Percentiles rank a stretch among this genome's conserved stretches.
These are phyloP conservation scores for Bertia moriformis DNA, from an alignment of 2,329 filamentous ascomycete genomes.

Conservation along the genomic window DNA sequence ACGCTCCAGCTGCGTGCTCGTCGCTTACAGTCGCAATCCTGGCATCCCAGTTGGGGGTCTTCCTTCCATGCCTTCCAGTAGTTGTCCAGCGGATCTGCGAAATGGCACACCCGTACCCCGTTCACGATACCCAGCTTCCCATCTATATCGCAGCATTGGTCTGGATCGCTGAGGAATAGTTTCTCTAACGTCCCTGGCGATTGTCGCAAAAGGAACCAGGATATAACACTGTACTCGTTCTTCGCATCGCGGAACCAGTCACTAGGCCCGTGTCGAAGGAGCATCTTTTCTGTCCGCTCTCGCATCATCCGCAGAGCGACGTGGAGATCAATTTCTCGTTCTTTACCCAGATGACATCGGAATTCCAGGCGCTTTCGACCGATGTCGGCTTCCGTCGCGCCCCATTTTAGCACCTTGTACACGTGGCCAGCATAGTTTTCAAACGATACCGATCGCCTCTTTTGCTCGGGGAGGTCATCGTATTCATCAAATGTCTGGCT, in stretches of 20 bases:
- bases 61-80: conserved; percentile 13
- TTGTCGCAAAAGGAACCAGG: conserved; percentile 13
- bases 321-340: conserved; percentile 12
- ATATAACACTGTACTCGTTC: conserved; percentile 11
- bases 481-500: conserved; percentile 9
- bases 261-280: conserved; percentile 12
- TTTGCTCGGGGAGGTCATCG: conserved; percentile 5
- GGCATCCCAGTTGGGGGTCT: conserved; percentile 9
- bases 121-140: conserved; percentile 7
- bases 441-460: conserved; percentile 5
- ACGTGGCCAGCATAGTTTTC: conserved; percentile 10
- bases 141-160: conserved; percentile 3
- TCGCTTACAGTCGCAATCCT: conserved; percentile 10
- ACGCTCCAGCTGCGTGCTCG: conserved; percentile 11
- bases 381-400: background rate
- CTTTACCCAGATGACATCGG: conserved; percentile 9
- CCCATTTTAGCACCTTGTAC: conserved; percentile 5
- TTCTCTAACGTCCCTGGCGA: conserved; percentile 9
- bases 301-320: conserved; percentile 12
- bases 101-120: conserved; percentile 10
- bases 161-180: conserved; percentile 11
- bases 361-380: conserved; percentile 5
- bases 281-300: conserved; percentile 12
- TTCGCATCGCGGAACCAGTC: conserved; percentile 11
- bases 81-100: conserved; percentile 11